Conservation (phyloP, 176 grass and related monocot genomes). For the Oryza officinalis region DNA sequence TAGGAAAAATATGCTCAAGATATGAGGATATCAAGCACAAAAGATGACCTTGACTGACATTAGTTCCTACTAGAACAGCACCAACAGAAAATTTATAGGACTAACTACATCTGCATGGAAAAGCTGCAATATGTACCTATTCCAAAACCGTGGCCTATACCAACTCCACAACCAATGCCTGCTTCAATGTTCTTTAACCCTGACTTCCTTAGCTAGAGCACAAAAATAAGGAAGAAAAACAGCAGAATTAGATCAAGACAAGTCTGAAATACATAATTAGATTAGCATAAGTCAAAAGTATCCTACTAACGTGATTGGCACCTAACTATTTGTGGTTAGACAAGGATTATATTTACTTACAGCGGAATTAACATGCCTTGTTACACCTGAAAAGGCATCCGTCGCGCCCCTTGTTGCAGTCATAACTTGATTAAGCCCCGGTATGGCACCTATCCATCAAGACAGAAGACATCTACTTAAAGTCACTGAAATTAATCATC, state of each 20-base stretch:
- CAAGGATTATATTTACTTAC: slow-evolving; percentile 46
- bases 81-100: background rate
- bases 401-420: slow-evolving; percentile 85
- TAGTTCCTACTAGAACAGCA: background rate
- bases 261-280: slow-evolving; percentile 5
- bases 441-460: slow-evolving; percentile 73
- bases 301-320: no score
- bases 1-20: background rate
- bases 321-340: background rate
- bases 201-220: slow-evolving; percentile 65
- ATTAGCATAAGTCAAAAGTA: background rate
- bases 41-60: background rate
- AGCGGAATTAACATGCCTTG: slow-evolving; percentile 73
- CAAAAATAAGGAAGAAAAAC: background rate
- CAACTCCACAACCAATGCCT: slow-evolving; percentile 90
- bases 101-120: slow-evolving; percentile 19
- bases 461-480: slow-evolving; percentile 5
- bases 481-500: slow-evolving; percentile 13
- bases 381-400: slow-evolving; percentile 84
- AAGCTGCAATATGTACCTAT: slow-evolving; percentile 59
- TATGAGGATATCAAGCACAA: background rate
- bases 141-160: slow-evolving; percentile 89
- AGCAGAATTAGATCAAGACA: slow-evolving; percentile 15
- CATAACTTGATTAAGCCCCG: slow-evolving; percentile 85
- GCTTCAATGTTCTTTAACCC: slow-evolving; percentile 82